Percentiles rank a stretch among this genome's conserved stretches.
These are phyloP conservation scores for Saturnispora kantuleensis DNA, from an alignment of 805 yeast genomes.

Conservation along the genomic window DNA sequence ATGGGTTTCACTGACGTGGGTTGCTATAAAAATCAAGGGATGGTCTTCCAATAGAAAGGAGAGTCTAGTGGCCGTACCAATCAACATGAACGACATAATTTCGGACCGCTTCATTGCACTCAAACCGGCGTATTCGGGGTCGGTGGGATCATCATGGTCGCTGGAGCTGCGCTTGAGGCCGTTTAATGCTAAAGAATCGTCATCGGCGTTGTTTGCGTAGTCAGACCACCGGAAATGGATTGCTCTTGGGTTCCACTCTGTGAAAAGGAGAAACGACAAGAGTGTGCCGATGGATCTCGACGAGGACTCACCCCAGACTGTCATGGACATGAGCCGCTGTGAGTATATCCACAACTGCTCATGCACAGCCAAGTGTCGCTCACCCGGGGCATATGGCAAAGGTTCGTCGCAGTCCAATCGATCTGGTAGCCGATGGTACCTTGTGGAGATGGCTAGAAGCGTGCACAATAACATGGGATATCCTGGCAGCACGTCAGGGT, in stretches of 20 bases:
- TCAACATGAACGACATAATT: slow-evolving; percentile 89
- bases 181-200: slow-evolving; percentile 18
- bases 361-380: slow-evolving; percentile 51
- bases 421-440: slow-evolving; percentile 56
- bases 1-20: slow-evolving; percentile 76
- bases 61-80: slow-evolving; percentile 76
- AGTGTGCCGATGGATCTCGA: slow-evolving; percentile 82
- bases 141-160: slow-evolving; percentile 18
- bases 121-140: slow-evolving; percentile 55
- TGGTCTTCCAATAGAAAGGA: slow-evolving; percentile 75
- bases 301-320: slow-evolving; percentile 91
- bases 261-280: slow-evolving; percentile 69
- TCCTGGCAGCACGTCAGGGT: slow-evolving; percentile 54
- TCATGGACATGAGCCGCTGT: slow-evolving; percentile 69
- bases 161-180: slow-evolving; percentile 8
- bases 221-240: slow-evolving; percentile 84
- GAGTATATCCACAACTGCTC: slow-evolving; percentile 78
- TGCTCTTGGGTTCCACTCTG: slow-evolving; percentile 95
- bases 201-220: slow-evolving; percentile 59
- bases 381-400: slow-evolving; percentile 5
- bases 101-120: slow-evolving; percentile 82
- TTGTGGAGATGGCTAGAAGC: slow-evolving; percentile 66
- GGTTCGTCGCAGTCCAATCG: slow-evolving; percentile 15
- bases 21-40: slow-evolving; percentile 66
- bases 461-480: slow-evolving; percentile 79